Conservation (phyloP, 2,329 filamentous ascomycete species). For the Acrocalymma vagum region DNA sequence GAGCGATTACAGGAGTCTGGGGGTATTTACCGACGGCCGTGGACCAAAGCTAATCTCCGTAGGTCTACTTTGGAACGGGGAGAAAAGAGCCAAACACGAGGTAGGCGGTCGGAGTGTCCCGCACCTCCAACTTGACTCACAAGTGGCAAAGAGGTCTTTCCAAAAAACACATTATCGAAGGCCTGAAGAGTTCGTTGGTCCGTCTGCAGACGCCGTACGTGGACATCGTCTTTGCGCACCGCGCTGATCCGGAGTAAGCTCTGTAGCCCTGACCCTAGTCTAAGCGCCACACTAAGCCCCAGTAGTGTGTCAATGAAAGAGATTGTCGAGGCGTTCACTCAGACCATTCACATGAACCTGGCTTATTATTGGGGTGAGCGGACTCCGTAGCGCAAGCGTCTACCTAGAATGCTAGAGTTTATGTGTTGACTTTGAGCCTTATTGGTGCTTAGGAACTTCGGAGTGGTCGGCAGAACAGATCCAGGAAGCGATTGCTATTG, state of each 20-base stretch:
- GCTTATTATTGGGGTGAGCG: conserved; percentile 62
- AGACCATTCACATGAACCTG: conserved; percentile 62
- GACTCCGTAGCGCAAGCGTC: too few relatives aligned
- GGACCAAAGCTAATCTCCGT: too few relatives aligned
- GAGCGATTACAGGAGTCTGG: too few relatives aligned
- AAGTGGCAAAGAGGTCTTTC: conserved; percentile 50
- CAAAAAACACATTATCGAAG: conserved; percentile 64
- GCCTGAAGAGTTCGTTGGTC: conserved; percentile 65
- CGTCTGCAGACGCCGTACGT: conserved; percentile 72
- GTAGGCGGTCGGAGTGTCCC: conserved; percentile 42
- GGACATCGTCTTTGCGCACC: conserved; percentile 70
- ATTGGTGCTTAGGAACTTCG: too few relatives aligned
- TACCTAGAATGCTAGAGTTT: too few relatives aligned
- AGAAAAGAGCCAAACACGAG: conserved; percentile 67
- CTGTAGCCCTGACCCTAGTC: too few relatives aligned
- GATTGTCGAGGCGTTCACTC: conserved; percentile 65
- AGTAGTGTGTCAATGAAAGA: conserved; percentile 67
- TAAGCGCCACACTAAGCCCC: too few relatives aligned
- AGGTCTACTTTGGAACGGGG: conserved; percentile 64
- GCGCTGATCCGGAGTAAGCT: conserved; percentile 60
- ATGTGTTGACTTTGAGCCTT: too few relatives aligned
- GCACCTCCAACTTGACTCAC: conserved; percentile 35
- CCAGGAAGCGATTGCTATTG: conserved; percentile 66
- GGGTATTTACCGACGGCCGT: too few relatives aligned
- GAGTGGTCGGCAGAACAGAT: conserved; percentile 70